Evolutionary conservation across 805 yeast genomes (phyloP), one percentile per base, ranked within the genome.

Genomic region (Suhomyces canberraensis): DNA sequence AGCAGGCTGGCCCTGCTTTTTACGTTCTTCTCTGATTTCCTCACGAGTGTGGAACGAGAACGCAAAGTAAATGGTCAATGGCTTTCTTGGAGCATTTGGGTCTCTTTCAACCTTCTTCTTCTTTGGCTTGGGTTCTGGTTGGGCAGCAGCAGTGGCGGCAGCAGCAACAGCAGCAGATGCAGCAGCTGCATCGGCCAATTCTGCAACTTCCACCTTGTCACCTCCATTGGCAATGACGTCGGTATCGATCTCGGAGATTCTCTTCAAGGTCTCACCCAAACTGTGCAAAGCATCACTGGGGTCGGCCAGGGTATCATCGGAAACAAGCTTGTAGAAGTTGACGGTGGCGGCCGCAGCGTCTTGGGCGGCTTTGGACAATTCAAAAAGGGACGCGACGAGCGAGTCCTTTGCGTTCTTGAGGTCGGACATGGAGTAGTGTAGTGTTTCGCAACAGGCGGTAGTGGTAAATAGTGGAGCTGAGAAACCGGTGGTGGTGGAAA

Each of bases 81-180:
- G 98, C 54, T 89, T 89, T 72, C 86, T 88, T 41, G 98, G 98
- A 30, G 96, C 96, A 53, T 85, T 82, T 35, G 97, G 97, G 62
- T 91, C 98, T 50, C 64, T 70, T 36, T 64, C 71, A 25, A 58
- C 66, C 51, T 69, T 72, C 51, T 65, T 69, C 51, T 75, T 78
- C 63, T 77, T 81, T 39, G 60, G 61, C 47, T 67, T 70, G 58
- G 70, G 71, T 6, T 40, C 37, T 14, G 37, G 28, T 7, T 19
- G 30, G 30, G 52, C 31, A n/a, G 29, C 36, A 17, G 37, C 37
- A 28, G 29, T 30, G 16, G 29, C 31, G 16, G 45, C 53, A 13
- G 41, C 50, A 16, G 21, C 45, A n/a, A n/a, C n/a, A n/a, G n/a
- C n/a, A n/a, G n/a, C n/a, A 8, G 34, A 51, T 9, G 45, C 37